A percentile compares a stretch with the other conserved stretches of the same genome.
Conservation (phyloP, 2,329 filamentous ascomycete species). For the Cercospora brassicicola region DNA sequence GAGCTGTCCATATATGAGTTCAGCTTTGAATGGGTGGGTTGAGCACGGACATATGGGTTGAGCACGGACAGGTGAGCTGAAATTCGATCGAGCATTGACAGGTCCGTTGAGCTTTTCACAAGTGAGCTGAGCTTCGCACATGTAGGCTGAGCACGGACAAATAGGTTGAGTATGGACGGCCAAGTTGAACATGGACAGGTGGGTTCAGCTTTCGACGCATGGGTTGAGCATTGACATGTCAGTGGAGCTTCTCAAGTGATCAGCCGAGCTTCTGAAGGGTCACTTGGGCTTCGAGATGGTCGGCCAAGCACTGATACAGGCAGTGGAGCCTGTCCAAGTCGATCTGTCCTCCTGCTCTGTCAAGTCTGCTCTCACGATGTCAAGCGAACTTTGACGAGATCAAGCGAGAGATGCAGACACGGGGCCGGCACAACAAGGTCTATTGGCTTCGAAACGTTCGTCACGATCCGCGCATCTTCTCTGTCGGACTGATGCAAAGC, state of each 20-base stretch:
- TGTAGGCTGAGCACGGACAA: too few relatives aligned
- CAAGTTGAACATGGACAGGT: too few relatives aligned
- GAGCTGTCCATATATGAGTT: background rate
- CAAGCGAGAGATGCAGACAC: background rate
- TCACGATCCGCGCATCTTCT: too few relatives aligned
- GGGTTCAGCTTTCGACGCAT: too few relatives aligned
- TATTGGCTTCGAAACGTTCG: background rate
- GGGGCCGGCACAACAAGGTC: background rate
- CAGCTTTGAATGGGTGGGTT: background rate
- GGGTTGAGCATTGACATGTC: background rate
- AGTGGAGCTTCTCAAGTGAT: background rate
- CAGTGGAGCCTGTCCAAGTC: background rate
- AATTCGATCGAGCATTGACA: background rate
- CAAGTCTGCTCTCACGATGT: background rate
- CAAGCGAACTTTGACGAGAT: background rate
- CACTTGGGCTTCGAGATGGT: too few relatives aligned
- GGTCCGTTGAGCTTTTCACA: too few relatives aligned
- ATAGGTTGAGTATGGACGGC: too few relatives aligned
- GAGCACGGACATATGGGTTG: background rate
- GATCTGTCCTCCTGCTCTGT: background rate
- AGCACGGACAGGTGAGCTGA: background rate
- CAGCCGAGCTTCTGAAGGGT: too few relatives aligned
- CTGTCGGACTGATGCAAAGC: too few relatives aligned
- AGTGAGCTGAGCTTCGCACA: too few relatives aligned
- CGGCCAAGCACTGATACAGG: background rate